A percentile compares a stretch with the other conserved stretches of the same genome.
These are phyloP conservation scores for Alternaria triticimaculans DNA, from an alignment of 2,329 filamentous ascomycete genomes.

Conservation along the genomic window DNA sequence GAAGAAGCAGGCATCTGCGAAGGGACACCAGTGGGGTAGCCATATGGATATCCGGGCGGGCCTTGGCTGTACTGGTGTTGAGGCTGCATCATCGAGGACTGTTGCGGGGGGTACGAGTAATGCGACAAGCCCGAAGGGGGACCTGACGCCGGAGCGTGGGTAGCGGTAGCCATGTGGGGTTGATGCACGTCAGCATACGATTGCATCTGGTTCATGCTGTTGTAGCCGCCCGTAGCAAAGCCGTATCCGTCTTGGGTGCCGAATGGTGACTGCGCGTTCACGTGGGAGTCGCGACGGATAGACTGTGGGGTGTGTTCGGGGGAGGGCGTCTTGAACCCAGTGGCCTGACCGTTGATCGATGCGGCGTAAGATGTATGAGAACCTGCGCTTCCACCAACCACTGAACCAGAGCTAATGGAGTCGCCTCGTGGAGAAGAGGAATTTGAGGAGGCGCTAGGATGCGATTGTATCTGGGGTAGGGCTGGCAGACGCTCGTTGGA, in stretches of 20 bases:
- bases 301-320: slow-evolving; percentile 66
- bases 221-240: slow-evolving; percentile 49
- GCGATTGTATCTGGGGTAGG: slow-evolving; percentile 71
- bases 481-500: slow-evolving; percentile 78
- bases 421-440: slow-evolving; percentile 77
- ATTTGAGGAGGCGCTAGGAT: slow-evolving; percentile 69
- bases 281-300: slow-evolving; percentile 44
- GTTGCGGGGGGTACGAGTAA: slow-evolving; percentile 74
- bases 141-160: slow-evolving; percentile 77
- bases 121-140: slow-evolving; percentile 76
- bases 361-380: slow-evolving; percentile 64
- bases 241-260: slow-evolving; percentile 48
- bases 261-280: slow-evolving; percentile 51
- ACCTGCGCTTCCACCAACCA: slow-evolving; percentile 57
- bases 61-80: slow-evolving; percentile 68
- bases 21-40: slow-evolving; percentile 76
- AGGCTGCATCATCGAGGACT: slow-evolving; percentile 77
- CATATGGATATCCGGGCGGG: slow-evolving; percentile 70
- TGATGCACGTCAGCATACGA: slow-evolving; percentile 85
- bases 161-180: slow-evolving; percentile 78
- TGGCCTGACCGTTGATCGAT: slow-evolving; percentile 58
- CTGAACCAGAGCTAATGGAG: slow-evolving; percentile 69
- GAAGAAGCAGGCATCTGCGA: slow-evolving; percentile 75
- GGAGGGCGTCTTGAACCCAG: slow-evolving; percentile 79
- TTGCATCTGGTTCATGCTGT: slow-evolving; percentile 80